Percentiles rank a stretch among this genome's conserved stretches.
These are phyloP conservation scores for Austroboletus rostrupii DNA, from an alignment of 1,284 basidiomycete species.

Conservation along the genomic window DNA sequence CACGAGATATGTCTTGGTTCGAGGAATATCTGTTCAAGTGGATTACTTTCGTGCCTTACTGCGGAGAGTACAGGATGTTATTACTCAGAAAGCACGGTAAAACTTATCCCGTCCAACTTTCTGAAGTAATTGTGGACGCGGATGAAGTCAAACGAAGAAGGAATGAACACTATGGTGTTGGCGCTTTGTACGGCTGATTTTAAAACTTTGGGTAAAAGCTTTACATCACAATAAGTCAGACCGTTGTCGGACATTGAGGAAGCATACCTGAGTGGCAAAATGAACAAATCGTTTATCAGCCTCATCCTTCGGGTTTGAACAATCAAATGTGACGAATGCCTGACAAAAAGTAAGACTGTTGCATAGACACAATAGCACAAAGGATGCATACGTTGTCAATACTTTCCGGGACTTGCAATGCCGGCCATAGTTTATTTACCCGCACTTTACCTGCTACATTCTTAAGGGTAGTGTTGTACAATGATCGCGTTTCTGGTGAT, in stretches of 20 bases:
- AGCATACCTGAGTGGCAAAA: slow-evolving; percentile 78
- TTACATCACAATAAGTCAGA: slow-evolving; percentile 4
- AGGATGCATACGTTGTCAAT: slow-evolving; percentile 62
- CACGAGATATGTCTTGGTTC: slow-evolving; percentile 90
- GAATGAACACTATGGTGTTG: slow-evolving; percentile 87
- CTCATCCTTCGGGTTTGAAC: slow-evolving; percentile 71
- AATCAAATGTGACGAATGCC: slow-evolving; percentile 76
- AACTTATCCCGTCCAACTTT: slow-evolving; percentile 66
- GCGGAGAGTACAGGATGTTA: slow-evolving; percentile 14
- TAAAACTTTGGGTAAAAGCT: slow-evolving; percentile 78
- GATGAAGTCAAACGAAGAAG: slow-evolving; percentile 97
- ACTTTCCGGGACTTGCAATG: slow-evolving; percentile 74
- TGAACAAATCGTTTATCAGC: slow-evolving; percentile 82
- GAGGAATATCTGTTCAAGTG: slow-evolving; percentile 73
- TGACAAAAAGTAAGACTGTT: slow-evolving; percentile 29
- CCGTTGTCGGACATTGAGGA: not conserved
- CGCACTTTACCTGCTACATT: slow-evolving; percentile 86
- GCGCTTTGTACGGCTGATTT: slow-evolving; percentile 90
- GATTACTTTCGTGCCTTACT: not conserved
- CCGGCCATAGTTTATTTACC: slow-evolving; percentile 62
- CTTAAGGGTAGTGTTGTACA: slow-evolving; percentile 71
- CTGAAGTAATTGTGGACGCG: slow-evolving; percentile 85
- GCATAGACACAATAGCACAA: not conserved
- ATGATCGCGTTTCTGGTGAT: slow-evolving; percentile 79
- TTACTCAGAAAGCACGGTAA: slow-evolving; percentile 86